Conservation (phyloP, 2,329 filamentous ascomycete species). For the Xylaria sp. region DNA sequence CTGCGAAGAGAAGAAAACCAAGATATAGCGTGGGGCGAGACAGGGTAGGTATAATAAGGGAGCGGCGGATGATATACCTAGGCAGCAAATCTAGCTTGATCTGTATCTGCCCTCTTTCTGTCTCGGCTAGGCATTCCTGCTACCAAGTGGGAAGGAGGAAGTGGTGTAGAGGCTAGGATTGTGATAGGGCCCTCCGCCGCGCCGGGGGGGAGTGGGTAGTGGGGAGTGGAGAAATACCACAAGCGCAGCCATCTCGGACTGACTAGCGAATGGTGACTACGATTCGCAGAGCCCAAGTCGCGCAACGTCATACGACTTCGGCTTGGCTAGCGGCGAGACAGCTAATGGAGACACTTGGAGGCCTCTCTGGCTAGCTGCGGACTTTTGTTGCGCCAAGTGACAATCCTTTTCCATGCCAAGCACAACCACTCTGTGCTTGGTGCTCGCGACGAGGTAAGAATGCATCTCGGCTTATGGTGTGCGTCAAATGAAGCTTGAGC, state of each 20-base stretch:
- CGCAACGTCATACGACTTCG: slow-evolving; percentile 18
- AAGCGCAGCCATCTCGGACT: slow-evolving; percentile 18
- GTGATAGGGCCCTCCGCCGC: background rate
- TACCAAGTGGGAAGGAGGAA: background rate
- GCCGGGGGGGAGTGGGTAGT: slow-evolving; percentile 7
- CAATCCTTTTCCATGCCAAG: slow-evolving; percentile 6
- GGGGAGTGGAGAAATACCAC: slow-evolving; percentile 6
- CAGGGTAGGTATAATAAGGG: background rate
- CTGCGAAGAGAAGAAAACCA: background rate
- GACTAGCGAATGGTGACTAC: slow-evolving; percentile 18
- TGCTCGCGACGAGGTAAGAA: background rate
- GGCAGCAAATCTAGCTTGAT: background rate
- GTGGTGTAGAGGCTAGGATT: background rate
- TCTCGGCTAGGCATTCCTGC: background rate
- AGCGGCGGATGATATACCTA: background rate
- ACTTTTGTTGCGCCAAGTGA: slow-evolving; percentile 1
- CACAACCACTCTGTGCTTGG: slow-evolving; percentile 4
- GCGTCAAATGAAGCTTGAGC: too few species aligned
- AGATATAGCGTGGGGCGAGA: background rate
- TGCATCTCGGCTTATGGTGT: too few species aligned
- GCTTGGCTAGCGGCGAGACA: slow-evolving; percentile 6
- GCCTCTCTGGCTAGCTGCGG: slow-evolving; percentile 5
- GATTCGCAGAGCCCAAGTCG: slow-evolving; percentile 12
- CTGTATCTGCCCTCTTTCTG: background rate
- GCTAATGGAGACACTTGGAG: slow-evolving; percentile 1